These are phyloP conservation scores for Phytophthora pistaciae DNA, from an alignment of 352 stramenopile species.

Conservation along the genomic window DNA sequence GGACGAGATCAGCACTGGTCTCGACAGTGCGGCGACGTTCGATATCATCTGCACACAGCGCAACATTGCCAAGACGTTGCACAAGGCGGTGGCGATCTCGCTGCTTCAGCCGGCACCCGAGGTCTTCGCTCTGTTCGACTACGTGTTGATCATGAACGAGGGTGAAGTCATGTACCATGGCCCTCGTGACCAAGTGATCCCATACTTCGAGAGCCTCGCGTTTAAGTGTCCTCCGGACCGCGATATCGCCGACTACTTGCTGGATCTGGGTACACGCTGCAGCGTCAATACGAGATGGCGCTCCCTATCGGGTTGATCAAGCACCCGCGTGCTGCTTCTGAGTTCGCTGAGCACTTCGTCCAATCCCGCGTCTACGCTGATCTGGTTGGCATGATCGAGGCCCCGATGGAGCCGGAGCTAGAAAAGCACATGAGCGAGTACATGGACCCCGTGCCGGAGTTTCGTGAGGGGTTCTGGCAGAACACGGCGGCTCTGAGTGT, in stretches of 20 bases:
- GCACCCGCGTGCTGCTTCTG: conserved; percentile 19
- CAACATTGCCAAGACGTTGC: conserved; percentile 40
- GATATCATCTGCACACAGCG: conserved; percentile 46
- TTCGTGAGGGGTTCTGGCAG: conserved; percentile 22
- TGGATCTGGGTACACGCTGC: conserved; percentile 44
- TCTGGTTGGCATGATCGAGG: conserved; percentile 21
- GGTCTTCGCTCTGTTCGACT: conserved; percentile 47
- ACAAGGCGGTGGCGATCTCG: conserved; percentile 62
- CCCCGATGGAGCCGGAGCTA: conserved; percentile 25
- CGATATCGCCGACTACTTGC: conserved; percentile 19
- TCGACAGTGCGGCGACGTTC: conserved; percentile 47
- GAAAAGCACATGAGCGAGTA: conserved; percentile 28
- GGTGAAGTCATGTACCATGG: conserved; percentile 42
- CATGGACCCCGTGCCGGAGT: conserved; percentile 28
- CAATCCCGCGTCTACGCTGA: conserved; percentile 34
- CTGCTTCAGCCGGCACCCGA: conserved; percentile 81
- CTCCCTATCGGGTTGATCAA: conserved; percentile 22
- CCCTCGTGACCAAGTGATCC: conserved; percentile 11
- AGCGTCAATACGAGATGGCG: conserved; percentile 39
- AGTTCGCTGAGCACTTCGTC: conserved; percentile 47
- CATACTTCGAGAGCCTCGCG: conserved; percentile 16
- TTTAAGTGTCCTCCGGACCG: conserved; percentile 18
- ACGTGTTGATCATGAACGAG: conserved; percentile 45
- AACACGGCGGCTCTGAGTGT: conserved; percentile 26
- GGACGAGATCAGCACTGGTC: conserved; percentile 65